Conservation (phyloP, 495 filamentous ascomycete genomes). For the Collariella sp. region DNA sequence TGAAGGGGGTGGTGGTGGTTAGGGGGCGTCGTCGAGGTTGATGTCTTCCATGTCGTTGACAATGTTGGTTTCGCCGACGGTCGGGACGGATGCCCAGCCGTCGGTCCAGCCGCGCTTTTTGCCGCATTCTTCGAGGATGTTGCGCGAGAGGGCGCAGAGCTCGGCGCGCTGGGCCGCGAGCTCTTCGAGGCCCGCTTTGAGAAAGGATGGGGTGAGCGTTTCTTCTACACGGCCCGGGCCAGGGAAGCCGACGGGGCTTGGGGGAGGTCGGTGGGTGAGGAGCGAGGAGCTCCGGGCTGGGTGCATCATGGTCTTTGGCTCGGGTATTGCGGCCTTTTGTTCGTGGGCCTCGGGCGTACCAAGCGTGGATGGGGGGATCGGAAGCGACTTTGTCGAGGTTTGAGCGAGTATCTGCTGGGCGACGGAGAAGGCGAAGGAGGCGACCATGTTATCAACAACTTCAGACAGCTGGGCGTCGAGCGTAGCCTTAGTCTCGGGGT, state of each 20-base stretch:
- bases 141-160: constrained; percentile 68
- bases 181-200: constrained; percentile 67
- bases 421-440: constrained; percentile 76
- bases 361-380: constrained; percentile 54
- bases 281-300: constrained; percentile 49
- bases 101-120: constrained; percentile 65
- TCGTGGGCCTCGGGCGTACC: constrained; percentile 37
- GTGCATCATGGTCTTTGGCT: constrained; percentile 57
- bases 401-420: constrained; percentile 69
- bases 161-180: constrained; percentile 77
- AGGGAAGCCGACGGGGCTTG: constrained; percentile 41
- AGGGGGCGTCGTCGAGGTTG: constrained; percentile 34
- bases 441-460: constrained; percentile 71
- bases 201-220: constrained; percentile 26
- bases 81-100: constrained; percentile 62
- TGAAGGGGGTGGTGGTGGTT: no score
- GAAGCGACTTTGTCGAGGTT: constrained; percentile 59
- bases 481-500: background rate
- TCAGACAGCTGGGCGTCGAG: constrained; percentile 34
- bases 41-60: constrained; percentile 50
- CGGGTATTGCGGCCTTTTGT: constrained; percentile 45
- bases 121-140: constrained; percentile 66
- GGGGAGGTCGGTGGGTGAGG: constrained; percentile 29
- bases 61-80: constrained; percentile 43
- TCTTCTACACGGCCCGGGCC: constrained; percentile 28